Base-by-base conservation (phyloP, 495 filamentous ascomycete genomes). In the Baudoinia panamericana region DNA sequence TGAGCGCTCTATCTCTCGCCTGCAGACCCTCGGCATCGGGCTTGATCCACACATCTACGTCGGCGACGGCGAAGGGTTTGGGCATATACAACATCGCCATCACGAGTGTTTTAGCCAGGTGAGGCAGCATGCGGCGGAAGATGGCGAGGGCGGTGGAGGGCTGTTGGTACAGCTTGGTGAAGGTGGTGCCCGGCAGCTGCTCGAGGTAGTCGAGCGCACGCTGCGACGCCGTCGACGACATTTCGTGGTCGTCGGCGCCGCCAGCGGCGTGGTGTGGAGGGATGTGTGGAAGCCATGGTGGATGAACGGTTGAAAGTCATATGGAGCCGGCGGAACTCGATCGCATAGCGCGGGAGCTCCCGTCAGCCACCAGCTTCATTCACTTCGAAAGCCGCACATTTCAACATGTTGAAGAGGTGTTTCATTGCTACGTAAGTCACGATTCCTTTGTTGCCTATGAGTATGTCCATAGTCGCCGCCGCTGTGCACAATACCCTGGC, bases 51-150 rank as follows among this genome's bases (percentile, higher is more conserved):
- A 72, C 57, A 49, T 95, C 84, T 35, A 96, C 69, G 57, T 90
- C 79, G 23, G 72, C 59, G 4, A 82, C 69, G 2, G 72, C 72
- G 43, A 95, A 67, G 8, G 88, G 82, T 12, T 66, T 62, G 34
- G 82, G 78, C 61, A 86, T 76, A 60, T 93, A 97, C 1, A 97
- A 73, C 44, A 97, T 71, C 12, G 81, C 82, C 74, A 93, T 93
- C 33, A 96, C 92, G 58, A 96, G 82, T 28, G 75, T 80, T 70
- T 97, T 95, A 54, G 90, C 90, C 38, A 94, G 62, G 43, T 87
- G 82, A 45, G 92, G 82, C 41, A 96, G 71, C 86, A 96, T 94
- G 63, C 90, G 85, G 49, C 92, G 75, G 61, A 95, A 96, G 50
- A 97, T 87, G 36, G 90, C 92, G 29, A 97, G 76, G 20, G 84